Conservation (phyloP, 1,284 basidiomycete species). For the Malassezia arunalokei region DNA sequence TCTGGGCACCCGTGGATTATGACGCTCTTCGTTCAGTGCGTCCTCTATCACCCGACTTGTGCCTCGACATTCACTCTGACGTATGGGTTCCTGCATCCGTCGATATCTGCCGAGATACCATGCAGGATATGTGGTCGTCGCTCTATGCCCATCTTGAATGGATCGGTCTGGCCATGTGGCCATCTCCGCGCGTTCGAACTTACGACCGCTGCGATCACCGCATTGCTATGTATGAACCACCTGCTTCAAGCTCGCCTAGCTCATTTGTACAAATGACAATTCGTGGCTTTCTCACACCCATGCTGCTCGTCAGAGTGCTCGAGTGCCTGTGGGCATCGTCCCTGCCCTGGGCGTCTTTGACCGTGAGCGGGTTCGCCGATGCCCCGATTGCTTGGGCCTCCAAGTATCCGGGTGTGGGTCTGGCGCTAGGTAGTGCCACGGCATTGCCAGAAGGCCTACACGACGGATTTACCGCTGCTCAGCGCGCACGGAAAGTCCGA, state of each 20-base stretch:
- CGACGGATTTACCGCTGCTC: background rate
- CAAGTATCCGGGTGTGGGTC: conserved; percentile 11
- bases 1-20: conserved; percentile 4
- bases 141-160: conserved; percentile 5
- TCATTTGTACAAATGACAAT: background rate
- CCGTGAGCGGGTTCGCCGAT: conserved; percentile 23
- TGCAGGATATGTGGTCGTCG: background rate
- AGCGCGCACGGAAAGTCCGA: conserved; percentile 3
- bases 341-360: conserved; percentile 16
- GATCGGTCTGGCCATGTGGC: background rate
- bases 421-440: conserved; percentile 1
- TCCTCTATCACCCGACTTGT: background rate
- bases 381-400: conserved; percentile 27
- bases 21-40: background rate
- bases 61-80: background rate
- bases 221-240: background rate
- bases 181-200: conserved; percentile 6
- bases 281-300: background rate
- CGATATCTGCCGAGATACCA: background rate
- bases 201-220: conserved; percentile 11
- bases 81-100: conserved; percentile 4
- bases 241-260: background rate
- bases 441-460: background rate
- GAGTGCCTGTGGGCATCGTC: background rate
- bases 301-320: background rate